These are phyloP conservation scores for Selenicereus undatus DNA, from an alignment of 148 eudicot genomes.

Conservation along the genomic window DNA sequence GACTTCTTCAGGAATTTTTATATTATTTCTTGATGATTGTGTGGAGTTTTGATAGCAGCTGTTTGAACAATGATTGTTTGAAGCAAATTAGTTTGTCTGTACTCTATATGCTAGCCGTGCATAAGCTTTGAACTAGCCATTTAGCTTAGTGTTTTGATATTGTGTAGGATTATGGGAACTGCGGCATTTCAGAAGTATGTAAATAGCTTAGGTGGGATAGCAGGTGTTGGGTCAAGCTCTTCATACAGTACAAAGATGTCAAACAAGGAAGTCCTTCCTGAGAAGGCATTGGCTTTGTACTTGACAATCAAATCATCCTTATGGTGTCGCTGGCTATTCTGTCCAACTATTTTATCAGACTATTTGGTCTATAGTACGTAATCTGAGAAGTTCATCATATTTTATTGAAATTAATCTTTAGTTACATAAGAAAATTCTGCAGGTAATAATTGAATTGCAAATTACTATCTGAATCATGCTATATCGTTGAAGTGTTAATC, in stretches of 20 bases:
- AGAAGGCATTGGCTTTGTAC: slow-evolving; percentile 50
- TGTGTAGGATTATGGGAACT: slow-evolving; percentile 75
- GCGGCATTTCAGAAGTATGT: slow-evolving; percentile 85
- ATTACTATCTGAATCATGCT: not conserved
- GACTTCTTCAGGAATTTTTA: slow-evolving; percentile 29
- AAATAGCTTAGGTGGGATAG: slow-evolving; percentile 74
- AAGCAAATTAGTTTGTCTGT: not conserved
- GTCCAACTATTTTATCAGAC: not conserved
- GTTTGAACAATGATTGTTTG: slow-evolving; percentile 1
- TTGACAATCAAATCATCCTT: not conserved
- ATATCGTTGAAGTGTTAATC: not conserved
- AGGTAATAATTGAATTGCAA: not conserved
- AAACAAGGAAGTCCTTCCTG: slow-evolving; percentile 83
- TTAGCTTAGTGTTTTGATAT: not conserved
- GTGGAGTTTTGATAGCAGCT: not conserved
- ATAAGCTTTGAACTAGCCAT: not conserved
- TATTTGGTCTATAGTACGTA: not conserved
- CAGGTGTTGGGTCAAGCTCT: slow-evolving; percentile 92
- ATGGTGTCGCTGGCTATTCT: not conserved
- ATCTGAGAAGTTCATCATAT: not conserved
- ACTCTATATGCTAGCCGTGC: not conserved
- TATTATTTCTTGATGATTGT: not conserved
- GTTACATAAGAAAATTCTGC: not conserved
- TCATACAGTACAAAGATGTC: slow-evolving; percentile 72
- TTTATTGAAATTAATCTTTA: not conserved